Base-by-base conservation (phyloP, 73 alveolate genomes). In the Paramecium octaurelia region DNA sequence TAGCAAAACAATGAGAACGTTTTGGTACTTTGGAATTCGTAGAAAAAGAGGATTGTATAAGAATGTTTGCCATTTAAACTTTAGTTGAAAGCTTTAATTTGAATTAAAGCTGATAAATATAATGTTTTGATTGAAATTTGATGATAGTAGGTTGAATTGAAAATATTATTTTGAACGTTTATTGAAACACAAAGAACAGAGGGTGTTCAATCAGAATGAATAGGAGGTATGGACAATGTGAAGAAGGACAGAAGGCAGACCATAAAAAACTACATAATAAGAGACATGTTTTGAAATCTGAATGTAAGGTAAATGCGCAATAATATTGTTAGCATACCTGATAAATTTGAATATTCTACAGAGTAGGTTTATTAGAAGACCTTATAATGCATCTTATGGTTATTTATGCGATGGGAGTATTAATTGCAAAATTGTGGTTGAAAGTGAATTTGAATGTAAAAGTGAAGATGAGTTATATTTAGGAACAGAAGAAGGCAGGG, bases 21-120 rank as follows among this genome's bases (percentile, higher is more conserved):
- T 92, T 96, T 10, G 35, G 92, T 21, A 97, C 97, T 1, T 85
- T 92, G 27, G 98, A 96, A 84, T 88, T 95, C 44, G 31, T 96
- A 73, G 97, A 96, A 7, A 42, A 31, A 84, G 9, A 48, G 24
- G 1, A 83, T 93, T 43, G 42, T 88, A 57, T 23, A 83, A 20
- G 36, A 85, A 14, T 34, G 94, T 36, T 29, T 75, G 12, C 58
- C 54, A 18, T 58, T 46, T 21, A 38, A 36, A 12, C 92, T 8
- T 57, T 77, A 80, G 36, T 54, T 69, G 6, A 92, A 75, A 27
- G 69, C 80, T 42, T 97, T 96, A 12, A 38, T 42, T 96, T 36
- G 48, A 76, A 27, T 73, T 18, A 42, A 76, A 75, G 93, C 73
- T n/a, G 64, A 86, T 86, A 73, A 91, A 31, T 96, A 88, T 73